A percentile compares a stretch with the other conserved stretches of the same genome.
Evolutionary conservation across 1,284 basidiomycete species (phyloP).

Genomic region (Entoloma clypeatum): DNA sequence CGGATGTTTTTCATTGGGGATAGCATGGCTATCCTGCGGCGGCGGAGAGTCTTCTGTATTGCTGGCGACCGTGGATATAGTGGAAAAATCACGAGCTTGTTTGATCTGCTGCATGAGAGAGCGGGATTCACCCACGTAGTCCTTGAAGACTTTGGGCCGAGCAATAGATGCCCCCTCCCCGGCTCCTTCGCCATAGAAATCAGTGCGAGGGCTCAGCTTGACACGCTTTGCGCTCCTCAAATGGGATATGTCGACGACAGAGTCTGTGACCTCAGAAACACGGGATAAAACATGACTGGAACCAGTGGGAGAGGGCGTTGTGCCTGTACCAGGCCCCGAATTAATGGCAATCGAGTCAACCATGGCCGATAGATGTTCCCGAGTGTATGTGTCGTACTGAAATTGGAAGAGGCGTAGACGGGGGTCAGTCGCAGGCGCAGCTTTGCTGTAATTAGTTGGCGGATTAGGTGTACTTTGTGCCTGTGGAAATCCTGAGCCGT

Average conservation of each 20-base stretch:
- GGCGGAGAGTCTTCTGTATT: slow-evolving; percentile 25
- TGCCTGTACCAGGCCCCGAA: slow-evolving; percentile 55
- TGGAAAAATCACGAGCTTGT: slow-evolving; percentile 69
- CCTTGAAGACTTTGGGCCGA: slow-evolving; percentile 44
- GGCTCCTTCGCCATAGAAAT: slow-evolving; percentile 46
- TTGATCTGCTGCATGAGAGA: slow-evolving; percentile 75
- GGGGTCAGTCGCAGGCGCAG: slow-evolving; percentile 57
- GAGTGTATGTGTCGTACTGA: slow-evolving; percentile 90
- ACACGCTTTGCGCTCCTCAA: slow-evolving; percentile 72
- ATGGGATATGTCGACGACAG: slow-evolving; percentile 40
- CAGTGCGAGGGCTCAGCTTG: slow-evolving; percentile 59
- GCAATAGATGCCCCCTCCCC: slow-evolving; percentile 46
- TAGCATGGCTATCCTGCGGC: slow-evolving; percentile 10
- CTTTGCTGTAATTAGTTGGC: slow-evolving; percentile 26
- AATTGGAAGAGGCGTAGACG: slow-evolving; percentile 85
- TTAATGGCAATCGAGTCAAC: slow-evolving; percentile 86
- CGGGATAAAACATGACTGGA: slow-evolving; percentile 40
- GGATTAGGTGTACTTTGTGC: slow-evolving; percentile 56
- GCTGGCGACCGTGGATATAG: slow-evolving; percentile 57
- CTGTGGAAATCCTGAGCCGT: slow-evolving; percentile 30
- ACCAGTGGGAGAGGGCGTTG: slow-evolving; percentile 42
- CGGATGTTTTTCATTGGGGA: slow-evolving; percentile 6
- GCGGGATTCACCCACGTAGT: slow-evolving; percentile 70
- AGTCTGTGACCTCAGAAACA: slow-evolving; percentile 38
- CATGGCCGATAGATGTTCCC: slow-evolving; percentile 86